Percentiles rank a stretch among this genome's conserved stretches.
Conservation (phyloP, 192 early-diverging fungal genomes). For the Entrophospora sp. region DNA sequence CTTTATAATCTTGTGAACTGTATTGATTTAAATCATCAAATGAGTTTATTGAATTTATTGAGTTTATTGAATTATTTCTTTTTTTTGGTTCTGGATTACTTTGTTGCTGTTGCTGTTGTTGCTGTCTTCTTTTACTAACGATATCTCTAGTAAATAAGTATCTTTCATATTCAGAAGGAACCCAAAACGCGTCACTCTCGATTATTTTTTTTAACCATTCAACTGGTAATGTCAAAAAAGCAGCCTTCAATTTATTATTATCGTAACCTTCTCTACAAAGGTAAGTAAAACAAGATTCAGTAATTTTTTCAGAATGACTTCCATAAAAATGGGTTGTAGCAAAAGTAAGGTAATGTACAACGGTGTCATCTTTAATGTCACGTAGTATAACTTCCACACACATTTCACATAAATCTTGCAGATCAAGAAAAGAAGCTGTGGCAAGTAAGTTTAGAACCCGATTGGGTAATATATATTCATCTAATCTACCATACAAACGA, state of each 20-base stretch:
- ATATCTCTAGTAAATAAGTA: conserved; percentile 35
- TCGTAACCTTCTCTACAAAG: conserved; percentile 44
- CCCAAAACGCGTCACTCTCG: conserved; percentile 48
- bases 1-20: too few relatives aligned
- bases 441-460: conserved; percentile 41
- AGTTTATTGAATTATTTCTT: not conserved
- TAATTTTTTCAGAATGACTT: conserved; percentile 34
- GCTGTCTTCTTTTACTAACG: conserved; percentile 23
- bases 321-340: conserved; percentile 33
- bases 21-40: too few relatives aligned
- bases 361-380: conserved; percentile 24
- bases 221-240: conserved; percentile 30
- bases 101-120: not conserved
- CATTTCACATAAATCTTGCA: conserved; percentile 36
- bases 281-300: conserved; percentile 40
- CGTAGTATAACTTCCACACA: conserved; percentile 23
- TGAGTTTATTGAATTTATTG: too few relatives aligned
- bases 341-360: conserved; percentile 35
- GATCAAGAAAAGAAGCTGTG: conserved; percentile 37
- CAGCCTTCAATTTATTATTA: conserved; percentile 24
- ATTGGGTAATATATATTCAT: conserved; percentile 25
- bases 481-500: conserved; percentile 41
- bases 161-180: conserved; percentile 48
- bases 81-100: not conserved
- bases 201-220: conserved; percentile 39